These are phyloP conservation scores for Acanthamoeba royreba DNA, from an alignment of 208 protist species.

Conservation along the genomic window DNA sequence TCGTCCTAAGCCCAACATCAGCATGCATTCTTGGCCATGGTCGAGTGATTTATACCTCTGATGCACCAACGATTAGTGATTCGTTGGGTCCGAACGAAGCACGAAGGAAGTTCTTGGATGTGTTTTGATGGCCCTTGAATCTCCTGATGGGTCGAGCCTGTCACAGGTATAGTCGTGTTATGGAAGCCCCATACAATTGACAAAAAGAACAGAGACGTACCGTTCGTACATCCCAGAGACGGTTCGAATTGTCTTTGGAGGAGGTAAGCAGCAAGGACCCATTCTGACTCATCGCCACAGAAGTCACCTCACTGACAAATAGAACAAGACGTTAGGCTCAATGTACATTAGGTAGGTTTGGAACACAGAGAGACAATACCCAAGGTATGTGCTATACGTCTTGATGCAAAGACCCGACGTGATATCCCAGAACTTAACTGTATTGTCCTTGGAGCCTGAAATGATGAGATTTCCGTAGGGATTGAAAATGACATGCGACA, in stretches of 20 bases:
- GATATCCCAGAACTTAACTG: slow-evolving; percentile 82
- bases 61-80: slow-evolving; percentile 71
- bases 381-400: slow-evolving; percentile 65
- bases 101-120: slow-evolving; percentile 81
- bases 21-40: background rate
- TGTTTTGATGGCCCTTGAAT: slow-evolving; percentile 84
- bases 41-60: slow-evolving; percentile 44
- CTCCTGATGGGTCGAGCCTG: slow-evolving; percentile 67
- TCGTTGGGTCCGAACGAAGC: slow-evolving; percentile 71
- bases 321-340: background rate
- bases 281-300: slow-evolving; percentile 53
- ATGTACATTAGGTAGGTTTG: background rate
- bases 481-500: slow-evolving; percentile 76
- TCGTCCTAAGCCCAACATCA: slow-evolving; percentile 65
- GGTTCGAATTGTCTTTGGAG: slow-evolving; percentile 78
- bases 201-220: background rate
- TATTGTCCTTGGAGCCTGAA: slow-evolving; percentile 73
- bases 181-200: background rate
- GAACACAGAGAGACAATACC: background rate
- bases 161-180: background rate
- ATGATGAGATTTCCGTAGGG: slow-evolving; percentile 78
- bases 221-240: slow-evolving; percentile 80
- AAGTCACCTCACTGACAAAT: slow-evolving; percentile 68
- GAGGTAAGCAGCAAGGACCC: slow-evolving; percentile 67
- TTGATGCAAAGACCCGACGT: slow-evolving; percentile 76